Evolutionary conservation across 495 filamentous ascomycete genomes (phyloP), one percentile per base, ranked within the genome.

Genomic region (Tuber indicum): DNA sequence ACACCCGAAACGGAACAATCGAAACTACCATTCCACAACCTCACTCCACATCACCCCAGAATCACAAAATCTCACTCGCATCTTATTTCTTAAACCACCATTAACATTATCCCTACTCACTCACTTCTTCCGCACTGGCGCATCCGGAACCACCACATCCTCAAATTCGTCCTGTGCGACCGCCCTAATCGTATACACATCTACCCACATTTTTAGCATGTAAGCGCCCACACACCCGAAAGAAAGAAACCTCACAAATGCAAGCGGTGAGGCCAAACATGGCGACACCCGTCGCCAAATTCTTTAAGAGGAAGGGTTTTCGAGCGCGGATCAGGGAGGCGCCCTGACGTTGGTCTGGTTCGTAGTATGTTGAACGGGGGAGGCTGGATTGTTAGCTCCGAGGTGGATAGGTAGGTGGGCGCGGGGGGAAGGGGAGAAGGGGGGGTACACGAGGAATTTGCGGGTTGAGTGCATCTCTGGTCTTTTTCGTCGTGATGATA

Each of bases 91-190:
- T 41, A 41, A 41, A 41, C 46, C 5, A 7, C 46, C 46, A 47
- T 47, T 19, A 21, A 17, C 46, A 52, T 23, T 5, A 19, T 8
- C 19, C 47, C 17, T 16, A 23, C 21, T 9, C 47, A 1, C 47
- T 52, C 47, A 52, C 47, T 23, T 23, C 47, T 17, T 6, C 79
- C 88, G 85, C 9, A 80, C 85, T 70, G 92, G 91, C 10, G 88
- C 86, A 82, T 92, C 91, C 72, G 95, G 94, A 69, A 97, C 90
- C 81, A 90, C 89, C 75, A 99, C 94, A 84, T 99, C 96, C 81
- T 95, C 93, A 88, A 99, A 99, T 77, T 99, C 94, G 84, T 99
- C 96, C 86, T 98, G 96, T 49, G 94, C 91, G 83, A 99, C 91
- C 41, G 92, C 94, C 73, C 86, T 88, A 83, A 99, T 92, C 14